Base-by-base conservation (phyloP, 805 yeast genomes). In the Martiniozyma abietophila region DNA sequence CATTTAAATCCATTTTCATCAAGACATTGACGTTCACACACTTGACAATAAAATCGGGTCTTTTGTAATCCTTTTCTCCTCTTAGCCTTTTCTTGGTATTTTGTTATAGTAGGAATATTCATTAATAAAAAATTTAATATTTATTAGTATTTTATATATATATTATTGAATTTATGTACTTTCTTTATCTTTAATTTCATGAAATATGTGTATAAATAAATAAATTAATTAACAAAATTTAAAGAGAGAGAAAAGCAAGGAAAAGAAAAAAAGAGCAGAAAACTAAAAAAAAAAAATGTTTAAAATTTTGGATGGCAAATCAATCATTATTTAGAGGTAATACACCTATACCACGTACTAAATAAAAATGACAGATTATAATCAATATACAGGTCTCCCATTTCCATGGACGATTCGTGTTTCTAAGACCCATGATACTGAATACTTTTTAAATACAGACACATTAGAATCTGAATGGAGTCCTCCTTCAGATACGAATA, bases 1-100 rank as follows among this genome's bases (percentile, higher is more conserved):
- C 89, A 80, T 48, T 81, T 80, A 63, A 82, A 92, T 18, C 98
- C 99, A 58, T 92, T 89, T 42, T 82, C 94, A 54, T 94, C 99
- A 36, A 96, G 63, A 54, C 97, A 88, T 59, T 92, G 99, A 50
- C 89, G 85, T 51, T 69, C 74, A 50, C 99, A 92, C 3, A 84
- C 68, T 54, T 80, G 97, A 56, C 99, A 92, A 57, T 86, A 94
- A 67, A 74, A 89, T 41, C 74, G 67, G 34, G 92, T 70, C 50
- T 82, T 77, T 57, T 88, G 96, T 18, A 88, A 74, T 2, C 97
- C 97, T 31, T 72, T 80, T 80, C 22, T 94, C 76, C 8, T 78
- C 67, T 6, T 74, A 80, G 35, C 81, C 77, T 45, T 65, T 61
- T 2, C 64, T 72, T 28, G 29, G 17, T 42, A 42, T 17, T 41